A percentile compares a stretch with the other conserved stretches of the same genome.
These are phyloP conservation scores for Yamadazyma aaseri DNA, from an alignment of 1,139 yeast genomes.

Conservation along the genomic window DNA sequence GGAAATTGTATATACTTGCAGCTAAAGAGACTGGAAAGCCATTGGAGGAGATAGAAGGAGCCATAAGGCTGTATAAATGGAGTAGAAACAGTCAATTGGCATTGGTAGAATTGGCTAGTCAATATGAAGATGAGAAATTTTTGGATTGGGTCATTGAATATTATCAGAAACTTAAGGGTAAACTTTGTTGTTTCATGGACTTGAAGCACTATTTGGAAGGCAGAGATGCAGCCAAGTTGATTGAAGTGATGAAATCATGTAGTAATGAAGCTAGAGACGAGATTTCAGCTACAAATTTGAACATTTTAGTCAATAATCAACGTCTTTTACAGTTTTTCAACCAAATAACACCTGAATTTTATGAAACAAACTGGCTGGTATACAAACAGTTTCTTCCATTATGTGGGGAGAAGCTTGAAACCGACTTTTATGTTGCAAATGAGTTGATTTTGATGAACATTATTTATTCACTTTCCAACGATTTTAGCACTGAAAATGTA, in stretches of 20 bases:
- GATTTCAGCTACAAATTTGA: slow-evolving; percentile 25
- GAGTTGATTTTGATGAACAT: slow-evolving; percentile 60
- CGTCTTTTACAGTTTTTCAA: slow-evolving; percentile 36
- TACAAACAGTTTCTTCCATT: slow-evolving; percentile 29
- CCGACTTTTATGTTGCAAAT: slow-evolving; percentile 65
- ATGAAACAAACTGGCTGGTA: slow-evolving; percentile 28
- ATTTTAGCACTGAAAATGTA: slow-evolving; percentile 13
- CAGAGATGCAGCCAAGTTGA: slow-evolving; percentile 5
- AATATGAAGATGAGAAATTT: slow-evolving; percentile 16
- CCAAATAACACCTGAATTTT: slow-evolving; percentile 17
- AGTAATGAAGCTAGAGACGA: slow-evolving; percentile 9
- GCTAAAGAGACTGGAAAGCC: slow-evolving; percentile 29
- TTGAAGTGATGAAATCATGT: slow-evolving; percentile 11
- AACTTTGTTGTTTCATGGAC: slow-evolving; percentile 64
- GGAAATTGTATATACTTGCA: slow-evolving; percentile 53
- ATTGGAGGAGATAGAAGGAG: slow-evolving; percentile 23
- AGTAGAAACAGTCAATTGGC: slow-evolving; percentile 63
- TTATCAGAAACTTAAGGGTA: slow-evolving; percentile 42
- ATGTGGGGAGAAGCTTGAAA: slow-evolving; percentile 41
- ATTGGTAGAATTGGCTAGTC: slow-evolving; percentile 42
- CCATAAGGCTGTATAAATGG: slow-evolving; percentile 22
- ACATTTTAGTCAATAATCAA: slow-evolving; percentile 47
- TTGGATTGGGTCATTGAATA: slow-evolving; percentile 37
- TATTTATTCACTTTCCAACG: slow-evolving; percentile 17
- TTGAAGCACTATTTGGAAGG: slow-evolving; percentile 32